phyloP scores from a whole-genome alignment of 2,329 filamentous ascomycete genomes.

The Sporothrix pseudoabietina region DNA sequence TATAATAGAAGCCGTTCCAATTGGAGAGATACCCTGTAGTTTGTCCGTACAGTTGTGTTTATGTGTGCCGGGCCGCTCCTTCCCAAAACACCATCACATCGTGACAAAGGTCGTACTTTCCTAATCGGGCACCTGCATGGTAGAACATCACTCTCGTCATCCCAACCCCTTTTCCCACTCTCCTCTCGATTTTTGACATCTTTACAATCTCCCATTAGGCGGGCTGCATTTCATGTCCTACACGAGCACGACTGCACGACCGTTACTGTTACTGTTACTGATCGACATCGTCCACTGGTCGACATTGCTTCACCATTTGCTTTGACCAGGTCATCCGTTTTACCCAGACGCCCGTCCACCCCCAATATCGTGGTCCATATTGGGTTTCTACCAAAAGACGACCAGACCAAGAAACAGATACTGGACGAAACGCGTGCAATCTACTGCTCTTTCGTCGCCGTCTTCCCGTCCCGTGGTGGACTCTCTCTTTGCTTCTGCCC shows the following conservation, averaged over 20 bases:
- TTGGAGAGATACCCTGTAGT: neutral
- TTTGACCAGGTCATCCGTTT: neutral
- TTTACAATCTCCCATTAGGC: neutral
- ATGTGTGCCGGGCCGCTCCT: neutral
- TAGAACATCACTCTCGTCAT: neutral
- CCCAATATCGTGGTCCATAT: neutral
- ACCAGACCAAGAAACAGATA: neutral
- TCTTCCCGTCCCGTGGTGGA: conserved; percentile 1
- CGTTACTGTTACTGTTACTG: neutral
- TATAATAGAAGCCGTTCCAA: neutral
- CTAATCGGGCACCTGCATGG: neutral
- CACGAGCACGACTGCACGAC: neutral
- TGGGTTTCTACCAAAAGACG: neutral
- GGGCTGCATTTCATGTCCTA: conserved; percentile 5
- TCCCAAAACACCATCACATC: neutral
- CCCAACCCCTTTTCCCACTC: neutral
- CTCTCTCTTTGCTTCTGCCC: neutral
- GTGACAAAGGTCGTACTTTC: neutral
- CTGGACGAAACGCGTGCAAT: neutral
- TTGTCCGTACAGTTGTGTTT: neutral
- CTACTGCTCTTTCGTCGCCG: too few species aligned
- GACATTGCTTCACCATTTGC: neutral
- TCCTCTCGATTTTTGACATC: too few species aligned
- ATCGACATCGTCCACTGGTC: neutral
- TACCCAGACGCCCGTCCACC: conserved; percentile 1